Evolutionary conservation across 179 eudicot genomes (phyloP).

Genomic region (Silene vulgaris): DNA sequence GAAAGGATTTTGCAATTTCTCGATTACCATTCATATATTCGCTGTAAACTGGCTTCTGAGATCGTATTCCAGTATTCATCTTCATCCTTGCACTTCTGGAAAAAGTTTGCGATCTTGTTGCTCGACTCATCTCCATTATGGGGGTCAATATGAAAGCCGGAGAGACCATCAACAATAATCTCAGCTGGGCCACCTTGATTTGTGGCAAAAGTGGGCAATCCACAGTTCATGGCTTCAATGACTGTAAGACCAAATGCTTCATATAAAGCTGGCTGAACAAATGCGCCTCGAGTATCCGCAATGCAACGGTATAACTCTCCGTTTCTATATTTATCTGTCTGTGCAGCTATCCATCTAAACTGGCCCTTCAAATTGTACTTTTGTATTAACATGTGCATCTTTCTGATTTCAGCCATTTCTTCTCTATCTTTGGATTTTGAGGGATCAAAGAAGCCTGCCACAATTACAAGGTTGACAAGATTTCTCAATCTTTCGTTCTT

Average conservation of each 20-base stretch:
- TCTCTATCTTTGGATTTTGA: slow-evolving; percentile 65
- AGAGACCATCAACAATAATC: slow-evolving; percentile 61
- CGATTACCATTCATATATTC: slow-evolving; percentile 60
- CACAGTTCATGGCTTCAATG: slow-evolving; percentile 80
- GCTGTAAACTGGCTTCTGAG: slow-evolving; percentile 49
- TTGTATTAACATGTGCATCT: slow-evolving; percentile 56
- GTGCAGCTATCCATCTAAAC: slow-evolving; percentile 67
- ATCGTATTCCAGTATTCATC: slow-evolving; percentile 41
- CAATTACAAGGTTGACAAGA: slow-evolving; percentile 60
- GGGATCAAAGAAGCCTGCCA: slow-evolving; percentile 64
- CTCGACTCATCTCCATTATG: slow-evolving; percentile 56
- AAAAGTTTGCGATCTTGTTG: slow-evolving; percentile 44
- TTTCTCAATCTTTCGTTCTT: slow-evolving; percentile 48
- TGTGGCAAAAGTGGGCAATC: slow-evolving; percentile 81
- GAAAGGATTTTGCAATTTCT: background rate
- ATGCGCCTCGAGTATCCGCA: slow-evolving; percentile 62
- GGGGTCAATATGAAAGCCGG: slow-evolving; percentile 75
- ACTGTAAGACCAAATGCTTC: slow-evolving; percentile 86
- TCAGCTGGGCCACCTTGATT: slow-evolving; percentile 79
- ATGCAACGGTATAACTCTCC: slow-evolving; percentile 70
- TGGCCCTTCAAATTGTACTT: slow-evolving; percentile 55
- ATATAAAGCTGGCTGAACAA: slow-evolving; percentile 71
- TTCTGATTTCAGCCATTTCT: slow-evolving; percentile 62
- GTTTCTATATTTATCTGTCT: slow-evolving; percentile 58
- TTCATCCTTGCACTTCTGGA: slow-evolving; percentile 44